phyloP scores from a whole-genome alignment of 2,329 filamentous ascomycete species.

The Alternaria triticimaculans region DNA sequence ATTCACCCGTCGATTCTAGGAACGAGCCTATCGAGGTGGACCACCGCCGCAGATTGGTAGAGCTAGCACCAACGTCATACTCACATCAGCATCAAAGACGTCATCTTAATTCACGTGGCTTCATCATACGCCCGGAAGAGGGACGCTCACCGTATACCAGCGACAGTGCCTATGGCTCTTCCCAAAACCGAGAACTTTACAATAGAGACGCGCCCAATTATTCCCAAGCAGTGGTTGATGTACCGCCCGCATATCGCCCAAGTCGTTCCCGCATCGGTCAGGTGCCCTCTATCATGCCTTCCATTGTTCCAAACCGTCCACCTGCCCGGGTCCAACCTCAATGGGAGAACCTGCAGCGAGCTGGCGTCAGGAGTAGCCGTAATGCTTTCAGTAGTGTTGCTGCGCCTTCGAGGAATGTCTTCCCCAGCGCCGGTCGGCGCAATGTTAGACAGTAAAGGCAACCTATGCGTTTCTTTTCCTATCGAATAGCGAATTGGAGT shows the following conservation, averaged over 20 bases:
- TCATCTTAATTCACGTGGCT: slow-evolving; percentile 21
- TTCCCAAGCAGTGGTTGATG: slow-evolving; percentile 7
- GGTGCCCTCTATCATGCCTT: slow-evolving; percentile 26
- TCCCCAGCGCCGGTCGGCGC: slow-evolving; percentile 23
- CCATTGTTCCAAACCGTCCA: slow-evolving; percentile 16
- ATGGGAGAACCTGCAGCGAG: slow-evolving; percentile 23
- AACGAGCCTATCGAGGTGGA: slow-evolving; percentile 21
- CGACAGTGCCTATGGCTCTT: slow-evolving; percentile 13
- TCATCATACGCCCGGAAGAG: slow-evolving; percentile 17
- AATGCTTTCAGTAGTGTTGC: slow-evolving; percentile 1
- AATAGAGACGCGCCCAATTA: slow-evolving; percentile 4
- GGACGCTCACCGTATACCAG: slow-evolving; percentile 4
- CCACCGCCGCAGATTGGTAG: neutral
- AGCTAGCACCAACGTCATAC: neutral
- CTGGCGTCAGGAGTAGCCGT: slow-evolving; percentile 36
- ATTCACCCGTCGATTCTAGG: slow-evolving; percentile 33
- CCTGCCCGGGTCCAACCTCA: slow-evolving; percentile 19
- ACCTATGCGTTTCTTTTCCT: neutral
- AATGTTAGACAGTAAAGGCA: slow-evolving; percentile 24
- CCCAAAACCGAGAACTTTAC: slow-evolving; percentile 2
- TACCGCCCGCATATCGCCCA: slow-evolving; percentile 9
- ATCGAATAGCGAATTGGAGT: neutral
- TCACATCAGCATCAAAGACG: slow-evolving; percentile 10
- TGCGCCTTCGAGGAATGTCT: slow-evolving; percentile 8
- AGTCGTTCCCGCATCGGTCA: slow-evolving; percentile 14